Evolutionary conservation across 257 asterid species (phyloP), one percentile per base, ranked within the genome.

Genomic region (Solanum phureja): DNA sequence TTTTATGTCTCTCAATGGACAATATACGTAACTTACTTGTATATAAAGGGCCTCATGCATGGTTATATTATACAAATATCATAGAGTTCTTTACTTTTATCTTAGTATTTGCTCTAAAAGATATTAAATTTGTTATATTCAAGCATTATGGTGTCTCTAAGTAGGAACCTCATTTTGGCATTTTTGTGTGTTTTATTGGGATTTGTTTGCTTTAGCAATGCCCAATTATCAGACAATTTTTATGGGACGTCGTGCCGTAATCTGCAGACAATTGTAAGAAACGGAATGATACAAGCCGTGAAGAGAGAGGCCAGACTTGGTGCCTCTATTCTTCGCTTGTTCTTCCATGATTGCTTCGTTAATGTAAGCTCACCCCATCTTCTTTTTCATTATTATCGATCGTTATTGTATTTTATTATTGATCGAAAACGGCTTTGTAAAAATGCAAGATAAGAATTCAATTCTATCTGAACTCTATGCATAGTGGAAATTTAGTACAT

Each of bases 291-390:
- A 31, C 89, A 90, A 90, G 95, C 96, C 3, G 90, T 92, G 69
- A 64, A 21, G 18, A 89, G 87, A 37, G 98, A 93, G 79, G 34
- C 69, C 0, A 90, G 96, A 74, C 86, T 93, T 56, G 94, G 90
- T 24, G 95, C 96, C 7, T 94, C 98, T 1, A 89, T 94, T 44
- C 92, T 94, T 27, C 96, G 96, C 19, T 87, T 94, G 91, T 93
- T 92, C 87, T 94, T 93, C 90, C 98, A 94, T 35, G 98, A 94
- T 44, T 94, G 96, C 91, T 93, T 94, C 31, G 96, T 92, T 2
- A 92, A 93, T 68, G 95, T 93, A 90, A 86, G 90, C 37, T 69
- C n/a, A 14, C 0, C 0, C 1, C 10, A 68, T 68, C 23, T 52
- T 52, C 3, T 0, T 52, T 52, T 52, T 0, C 0, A 52, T 16